phyloP scores from a whole-genome alignment of 345 rosid species.

The Tarenaya hassleriana region DNA sequence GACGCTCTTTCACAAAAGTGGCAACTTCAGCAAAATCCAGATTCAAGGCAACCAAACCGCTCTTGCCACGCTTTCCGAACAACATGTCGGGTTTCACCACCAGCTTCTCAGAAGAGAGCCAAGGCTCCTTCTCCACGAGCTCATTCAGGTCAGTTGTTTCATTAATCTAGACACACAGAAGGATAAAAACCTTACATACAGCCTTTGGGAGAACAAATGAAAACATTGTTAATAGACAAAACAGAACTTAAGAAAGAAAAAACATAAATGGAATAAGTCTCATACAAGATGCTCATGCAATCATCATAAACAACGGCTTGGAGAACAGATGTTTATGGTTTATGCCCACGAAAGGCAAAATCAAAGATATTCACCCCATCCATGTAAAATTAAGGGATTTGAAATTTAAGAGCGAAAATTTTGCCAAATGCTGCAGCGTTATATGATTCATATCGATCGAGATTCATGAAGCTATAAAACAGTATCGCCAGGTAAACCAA shows the following conservation, averaged over 20 bases:
- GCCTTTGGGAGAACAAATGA: slow-evolving; percentile 2
- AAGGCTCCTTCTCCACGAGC: slow-evolving; percentile 69
- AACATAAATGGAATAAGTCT: not conserved
- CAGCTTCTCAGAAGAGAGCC: slow-evolving; percentile 79
- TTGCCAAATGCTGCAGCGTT: not conserved
- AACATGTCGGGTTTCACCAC: slow-evolving; percentile 98
- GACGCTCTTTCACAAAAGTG: slow-evolving; percentile 67
- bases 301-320: not conserved
- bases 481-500: slow-evolving; percentile 15
- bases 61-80: too few relatives aligned
- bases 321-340: too few relatives aligned
- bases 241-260: not conserved
- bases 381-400: not conserved
- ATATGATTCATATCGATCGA: slow-evolving; percentile 5
- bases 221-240: not conserved
- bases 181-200: slow-evolving; percentile 1
- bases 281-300: not conserved
- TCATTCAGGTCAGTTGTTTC: slow-evolving; percentile 71
- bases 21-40: slow-evolving; percentile 64
- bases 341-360: not conserved
- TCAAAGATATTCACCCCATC: too few relatives aligned
- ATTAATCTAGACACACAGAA: slow-evolving; percentile 44
- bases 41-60: slow-evolving; percentile 72
- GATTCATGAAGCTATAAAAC: not conserved
- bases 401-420: not conserved